Conservation (phyloP, 148 eudicot species). For the Rhododendron williamsianum region DNA sequence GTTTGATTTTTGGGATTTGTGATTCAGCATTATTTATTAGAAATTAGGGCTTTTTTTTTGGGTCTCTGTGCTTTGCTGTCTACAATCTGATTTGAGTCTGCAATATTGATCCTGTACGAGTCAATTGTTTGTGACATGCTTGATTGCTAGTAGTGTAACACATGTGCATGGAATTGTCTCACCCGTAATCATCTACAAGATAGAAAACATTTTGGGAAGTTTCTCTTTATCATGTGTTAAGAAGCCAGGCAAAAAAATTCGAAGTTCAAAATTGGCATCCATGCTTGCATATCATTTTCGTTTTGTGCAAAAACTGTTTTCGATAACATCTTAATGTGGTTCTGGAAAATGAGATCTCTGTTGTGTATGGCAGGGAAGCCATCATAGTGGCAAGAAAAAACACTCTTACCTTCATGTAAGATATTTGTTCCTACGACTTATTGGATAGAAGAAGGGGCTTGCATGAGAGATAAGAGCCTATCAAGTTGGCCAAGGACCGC, state of each 20-base stretch:
- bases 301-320: neutral
- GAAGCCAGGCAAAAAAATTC: neutral
- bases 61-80: too few relatives aligned
- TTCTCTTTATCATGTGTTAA: neutral
- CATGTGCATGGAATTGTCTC: neutral
- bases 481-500: slow-evolving; percentile 3
- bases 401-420: neutral
- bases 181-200: neutral
- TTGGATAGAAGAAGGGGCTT: neutral
- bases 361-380: neutral
- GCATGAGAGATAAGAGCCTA: slow-evolving; percentile 6
- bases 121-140: neutral
- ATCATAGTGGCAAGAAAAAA: neutral
- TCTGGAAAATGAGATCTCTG: neutral
- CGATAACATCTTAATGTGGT: neutral
- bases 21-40: too few relatives aligned
- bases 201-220: neutral
- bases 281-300: neutral
- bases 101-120: too few relatives aligned
- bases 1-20: too few relatives aligned
- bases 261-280: neutral
- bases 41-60: too few relatives aligned
- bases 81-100: too few relatives aligned
- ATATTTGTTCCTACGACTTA: neutral
- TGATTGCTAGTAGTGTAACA: too few relatives aligned